A percentile compares a stretch with the other conserved stretches of the same genome.
Evolutionary conservation across 805 yeast genomes (phyloP).

Genomic region (Vanderwaltozyma polyspora): DNA sequence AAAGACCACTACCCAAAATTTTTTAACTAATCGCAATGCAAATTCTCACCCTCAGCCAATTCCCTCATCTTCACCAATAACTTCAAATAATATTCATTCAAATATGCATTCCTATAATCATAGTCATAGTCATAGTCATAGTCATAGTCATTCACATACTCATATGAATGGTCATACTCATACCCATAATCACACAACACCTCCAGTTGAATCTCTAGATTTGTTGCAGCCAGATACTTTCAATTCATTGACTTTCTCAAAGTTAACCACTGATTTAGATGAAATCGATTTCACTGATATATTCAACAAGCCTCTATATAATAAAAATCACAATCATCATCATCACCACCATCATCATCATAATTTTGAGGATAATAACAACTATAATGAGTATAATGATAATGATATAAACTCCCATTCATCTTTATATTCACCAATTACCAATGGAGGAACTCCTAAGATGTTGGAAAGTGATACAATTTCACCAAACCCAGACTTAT

Average conservation of each 20-base stretch:
- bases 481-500: background rate
- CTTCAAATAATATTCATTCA: constrained; percentile 1
- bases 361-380: background rate
- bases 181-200: background rate
- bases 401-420: background rate
- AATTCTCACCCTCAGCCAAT: no score
- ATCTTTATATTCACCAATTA: constrained; percentile 1
- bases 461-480: background rate
- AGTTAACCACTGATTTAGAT: constrained; percentile 11
- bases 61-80: no score
- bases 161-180: background rate
- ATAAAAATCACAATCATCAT: constrained; percentile 1
- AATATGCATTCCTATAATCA: constrained; percentile 11
- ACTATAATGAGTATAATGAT: background rate
- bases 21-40: constrained; percentile 3
- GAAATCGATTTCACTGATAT: constrained; percentile 29
- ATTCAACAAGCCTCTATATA: constrained; percentile 18
- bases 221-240: background rate
- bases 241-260: background rate
- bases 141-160: constrained; percentile 1
- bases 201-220: background rate
- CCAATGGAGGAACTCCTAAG: background rate
- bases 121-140: background rate
- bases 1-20: constrained; percentile 12
- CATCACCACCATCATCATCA: background rate